Evolutionary conservation across 2,329 filamentous ascomycete species (phyloP), one percentile per base, ranked within the genome.

Genomic region (Paecilomyces niveus): DNA sequence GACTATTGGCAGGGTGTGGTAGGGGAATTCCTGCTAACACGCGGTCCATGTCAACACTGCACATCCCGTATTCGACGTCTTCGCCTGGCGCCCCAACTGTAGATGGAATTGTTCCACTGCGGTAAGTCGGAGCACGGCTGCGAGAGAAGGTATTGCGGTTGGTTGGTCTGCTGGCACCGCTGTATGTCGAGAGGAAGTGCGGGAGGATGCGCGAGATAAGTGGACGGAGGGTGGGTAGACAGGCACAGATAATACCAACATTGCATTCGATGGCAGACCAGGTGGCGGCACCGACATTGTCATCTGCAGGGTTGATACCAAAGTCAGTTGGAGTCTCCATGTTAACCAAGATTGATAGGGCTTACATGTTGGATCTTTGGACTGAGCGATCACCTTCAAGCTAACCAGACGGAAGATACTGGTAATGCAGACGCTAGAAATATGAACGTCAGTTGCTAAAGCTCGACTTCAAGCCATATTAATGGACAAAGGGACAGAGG

Each of bases 261-360:
- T 73, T 74, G 64, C 70, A 72, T 69, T 77, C 74, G 26, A 76
- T 65, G 5, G 71, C 67, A 24, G 73, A 74, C 73, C 73, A 75
- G 49, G 69, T 67, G 13, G 71, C 70, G 1, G 72, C 70, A 31
- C 63, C 68, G 49, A 73, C 70, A 58, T 70, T 72, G 58, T 74
- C 68, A 26, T 70, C 70, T 72, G 21, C 52, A 35, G 18, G 10
- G 54, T 66, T 29, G 26, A 7, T 29, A 29, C 4, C 32, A 54
- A 53, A 7, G 24, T 54, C 21, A 11, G 22, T 4, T 35, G 9
- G 4, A 3, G 10, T 3, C 9, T 11, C 21, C n/a, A 53, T 26
- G 5, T n/a, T 26, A 21, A 35, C 24, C 21, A 13, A 22, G 32
- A 15, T 11, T 18, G 6, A 1, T 7, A 1, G 8, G 15, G 63